These are phyloP conservation scores for Scheffersomyces insectosa DNA, from an alignment of 1,139 yeast species.

Conservation along the genomic window DNA sequence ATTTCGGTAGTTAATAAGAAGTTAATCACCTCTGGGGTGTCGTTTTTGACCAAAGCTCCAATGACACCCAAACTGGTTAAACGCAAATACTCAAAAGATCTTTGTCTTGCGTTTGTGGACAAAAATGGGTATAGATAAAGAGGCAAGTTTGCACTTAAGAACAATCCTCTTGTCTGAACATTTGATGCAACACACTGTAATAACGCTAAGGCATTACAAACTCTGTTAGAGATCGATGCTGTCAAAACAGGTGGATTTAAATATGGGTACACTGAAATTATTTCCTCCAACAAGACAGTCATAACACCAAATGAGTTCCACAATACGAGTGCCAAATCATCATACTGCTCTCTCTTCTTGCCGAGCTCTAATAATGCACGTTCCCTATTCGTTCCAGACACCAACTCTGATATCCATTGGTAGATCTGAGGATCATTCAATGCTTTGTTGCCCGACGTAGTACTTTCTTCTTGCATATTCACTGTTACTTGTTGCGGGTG, in stretches of 20 bases:
- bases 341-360: conserved; percentile 91
- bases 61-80: conserved; percentile 93
- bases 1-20: conserved; percentile 91
- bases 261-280: conserved; percentile 84
- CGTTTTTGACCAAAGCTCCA: conserved; percentile 95
- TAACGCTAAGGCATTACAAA: conserved; percentile 92
- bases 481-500: neutral
- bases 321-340: conserved; percentile 85
- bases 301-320: conserved; percentile 98
- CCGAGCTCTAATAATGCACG: conserved; percentile 91
- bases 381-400: conserved; percentile 87
- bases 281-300: conserved; percentile 88
- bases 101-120: conserved; percentile 85
- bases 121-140: conserved; percentile 89
- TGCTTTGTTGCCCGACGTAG: conserved; percentile 45
- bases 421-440: conserved; percentile 84
- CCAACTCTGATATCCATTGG: conserved; percentile 87
- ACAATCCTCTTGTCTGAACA: conserved; percentile 80
- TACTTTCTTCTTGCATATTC: conserved; percentile 4
- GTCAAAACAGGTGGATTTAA: conserved; percentile 85
- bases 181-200: conserved; percentile 97
- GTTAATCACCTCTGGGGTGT: conserved; percentile 91
- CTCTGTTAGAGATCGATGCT: conserved; percentile 87
- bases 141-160: conserved; percentile 88
- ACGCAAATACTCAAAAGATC: conserved; percentile 91